A percentile compares a stretch with the other conserved stretches of the same genome.
phyloP scores from a whole-genome alignment of 768 basidiomycete species.

The Lentinula raphanica region DNA sequence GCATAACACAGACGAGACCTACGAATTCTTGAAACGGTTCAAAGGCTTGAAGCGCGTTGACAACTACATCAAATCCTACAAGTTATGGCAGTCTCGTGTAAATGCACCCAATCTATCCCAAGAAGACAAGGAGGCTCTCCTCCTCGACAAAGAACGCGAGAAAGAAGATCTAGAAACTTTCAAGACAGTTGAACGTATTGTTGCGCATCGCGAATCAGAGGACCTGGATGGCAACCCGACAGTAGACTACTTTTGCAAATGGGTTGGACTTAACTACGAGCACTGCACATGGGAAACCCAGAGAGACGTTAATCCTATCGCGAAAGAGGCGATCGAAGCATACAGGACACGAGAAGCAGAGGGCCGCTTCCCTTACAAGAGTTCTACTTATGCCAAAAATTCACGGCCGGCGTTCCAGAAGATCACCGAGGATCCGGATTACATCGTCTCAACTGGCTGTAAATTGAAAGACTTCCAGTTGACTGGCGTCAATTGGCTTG shows the following conservation, averaged over 20 bases:
- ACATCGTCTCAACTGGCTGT: conserved; percentile 73
- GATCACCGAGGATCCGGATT: conserved; percentile 84
- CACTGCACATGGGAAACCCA: conserved; percentile 94
- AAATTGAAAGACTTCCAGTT: conserved; percentile 96
- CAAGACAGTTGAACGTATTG: conserved; percentile 88
- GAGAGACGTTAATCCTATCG: conserved; percentile 74
- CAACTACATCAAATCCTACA: conserved; percentile 95
- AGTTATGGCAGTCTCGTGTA: conserved; percentile 62
- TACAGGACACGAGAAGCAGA: conserved; percentile 75
- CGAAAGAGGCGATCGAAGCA: conserved; percentile 71
- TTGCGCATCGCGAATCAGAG: conserved; percentile 66
- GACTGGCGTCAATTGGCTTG: conserved; percentile 98
- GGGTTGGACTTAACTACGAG: conserved; percentile 89
- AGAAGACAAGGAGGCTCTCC: conserved; percentile 86
- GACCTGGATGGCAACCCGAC: conserved; percentile 29
- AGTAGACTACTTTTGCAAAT: conserved; percentile 94
- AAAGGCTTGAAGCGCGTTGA: conserved; percentile 96
- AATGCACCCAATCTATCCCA: conserved; percentile 61
- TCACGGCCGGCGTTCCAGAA: conserved; percentile 76
- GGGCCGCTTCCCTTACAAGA: conserved; percentile 83
- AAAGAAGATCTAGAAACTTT: conserved; percentile 88
- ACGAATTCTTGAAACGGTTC: conserved; percentile 93
- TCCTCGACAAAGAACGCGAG: conserved; percentile 86
- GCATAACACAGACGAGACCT: conserved; percentile 98
- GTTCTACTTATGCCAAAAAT: conserved; percentile 56